These are phyloP conservation scores for Immersiporthe knoxdaviesiana DNA, from an alignment of 2,329 filamentous ascomycete genomes.

Conservation along the genomic window DNA sequence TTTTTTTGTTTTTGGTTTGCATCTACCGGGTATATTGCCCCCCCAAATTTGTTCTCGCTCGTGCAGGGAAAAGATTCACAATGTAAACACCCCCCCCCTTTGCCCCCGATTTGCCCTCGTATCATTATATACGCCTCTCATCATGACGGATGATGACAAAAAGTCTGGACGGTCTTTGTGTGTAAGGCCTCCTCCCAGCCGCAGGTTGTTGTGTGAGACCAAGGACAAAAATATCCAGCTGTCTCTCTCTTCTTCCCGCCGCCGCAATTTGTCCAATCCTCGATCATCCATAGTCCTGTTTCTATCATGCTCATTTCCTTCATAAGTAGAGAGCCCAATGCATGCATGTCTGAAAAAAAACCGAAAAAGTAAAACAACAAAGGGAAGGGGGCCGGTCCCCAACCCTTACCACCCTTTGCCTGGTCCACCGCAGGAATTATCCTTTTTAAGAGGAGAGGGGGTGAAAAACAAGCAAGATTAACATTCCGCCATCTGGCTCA, in stretches of 20 bases:
- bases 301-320: conserved; percentile 1
- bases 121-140: not conserved
- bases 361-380: not conserved
- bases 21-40: conserved; percentile 2
- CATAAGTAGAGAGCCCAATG: not conserved
- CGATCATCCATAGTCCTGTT: not conserved
- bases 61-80: not conserved
- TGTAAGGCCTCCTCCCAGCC: not conserved
- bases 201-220: too few relatives aligned
- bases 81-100: not conserved
- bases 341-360: not conserved
- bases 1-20: not conserved
- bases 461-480: not conserved
- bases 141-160: not conserved
- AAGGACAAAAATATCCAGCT: not conserved
- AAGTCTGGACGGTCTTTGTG: not conserved
- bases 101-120: not conserved
- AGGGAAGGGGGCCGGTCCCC: not conserved
- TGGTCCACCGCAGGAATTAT: not conserved
- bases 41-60: not conserved
- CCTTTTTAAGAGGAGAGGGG: not conserved
- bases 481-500: conserved; percentile 62
- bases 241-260: not conserved
- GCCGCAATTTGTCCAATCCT: not conserved
- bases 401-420: not conserved